These are phyloP conservation scores for Xylaria grammica DNA, from an alignment of 495 filamentous ascomycete genomes.

Conservation along the genomic window DNA sequence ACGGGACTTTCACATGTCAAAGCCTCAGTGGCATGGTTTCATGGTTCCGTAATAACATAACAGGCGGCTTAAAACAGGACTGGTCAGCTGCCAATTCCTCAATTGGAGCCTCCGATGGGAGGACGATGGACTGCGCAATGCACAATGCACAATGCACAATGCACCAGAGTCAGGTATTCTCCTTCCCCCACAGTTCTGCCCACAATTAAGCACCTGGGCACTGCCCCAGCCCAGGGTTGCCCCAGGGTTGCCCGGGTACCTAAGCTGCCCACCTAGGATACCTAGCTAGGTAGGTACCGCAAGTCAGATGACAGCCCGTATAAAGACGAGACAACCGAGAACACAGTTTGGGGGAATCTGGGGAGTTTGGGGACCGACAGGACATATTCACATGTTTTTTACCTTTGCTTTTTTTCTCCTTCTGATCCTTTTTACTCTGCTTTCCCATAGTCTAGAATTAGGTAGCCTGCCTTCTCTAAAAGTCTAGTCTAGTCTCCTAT, in stretches of 20 bases:
- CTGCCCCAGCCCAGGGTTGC: no score
- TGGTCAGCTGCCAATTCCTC: slow-evolving; percentile 12
- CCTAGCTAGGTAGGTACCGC: no score
- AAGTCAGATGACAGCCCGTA: slow-evolving; percentile 14
- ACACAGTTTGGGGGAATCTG: neutral
- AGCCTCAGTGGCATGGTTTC: no score
- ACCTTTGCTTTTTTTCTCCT: neutral
- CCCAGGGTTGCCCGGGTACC: no score
- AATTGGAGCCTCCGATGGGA: neutral
- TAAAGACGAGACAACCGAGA: neutral
- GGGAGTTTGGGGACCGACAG: slow-evolving; percentile 4
- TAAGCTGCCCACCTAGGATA: no score
- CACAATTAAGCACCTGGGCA: slow-evolving; percentile 7
- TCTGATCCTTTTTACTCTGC: no score
- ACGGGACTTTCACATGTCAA: slow-evolving; percentile 19
- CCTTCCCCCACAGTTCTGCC: neutral
- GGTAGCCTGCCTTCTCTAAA: no score
- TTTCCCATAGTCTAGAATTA: no score
- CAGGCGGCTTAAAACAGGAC: slow-evolving; percentile 14
- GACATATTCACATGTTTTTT: slow-evolving; percentile 10
- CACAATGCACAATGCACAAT: neutral
- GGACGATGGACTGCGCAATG: neutral
- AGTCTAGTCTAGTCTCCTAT: no score
- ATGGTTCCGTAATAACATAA: neutral
- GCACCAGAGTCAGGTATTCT: slow-evolving; percentile 10